Conservation (phyloP, 129 eudicot genomes). For the Apium graveolens region DNA sequence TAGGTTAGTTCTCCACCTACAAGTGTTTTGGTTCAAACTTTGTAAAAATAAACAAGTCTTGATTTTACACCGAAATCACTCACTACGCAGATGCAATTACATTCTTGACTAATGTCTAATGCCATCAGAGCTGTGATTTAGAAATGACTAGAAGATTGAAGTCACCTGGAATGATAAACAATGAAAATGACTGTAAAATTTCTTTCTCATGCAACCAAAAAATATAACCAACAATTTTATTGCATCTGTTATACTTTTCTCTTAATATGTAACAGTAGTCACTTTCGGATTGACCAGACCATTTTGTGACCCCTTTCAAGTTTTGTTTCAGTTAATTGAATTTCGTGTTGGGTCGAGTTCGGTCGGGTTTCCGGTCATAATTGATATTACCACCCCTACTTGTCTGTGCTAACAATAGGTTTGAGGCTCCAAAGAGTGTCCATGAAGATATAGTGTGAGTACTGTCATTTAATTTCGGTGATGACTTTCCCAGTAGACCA, state of each 20-base stretch:
- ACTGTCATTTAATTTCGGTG: too few relatives aligned
- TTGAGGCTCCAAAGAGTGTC: background rate
- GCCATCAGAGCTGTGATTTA: background rate
- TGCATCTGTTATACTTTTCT: background rate
- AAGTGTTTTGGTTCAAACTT: conserved; percentile 33
- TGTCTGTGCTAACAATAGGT: background rate
- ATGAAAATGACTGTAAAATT: background rate
- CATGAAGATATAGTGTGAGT: too few relatives aligned
- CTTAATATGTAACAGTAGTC: too few relatives aligned
- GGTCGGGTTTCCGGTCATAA: too few relatives aligned
- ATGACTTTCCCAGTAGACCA: too few relatives aligned
- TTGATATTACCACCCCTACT: too few relatives aligned
- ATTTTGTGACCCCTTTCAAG: too few relatives aligned
- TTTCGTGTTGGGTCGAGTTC: too few relatives aligned
- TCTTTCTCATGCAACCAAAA: background rate
- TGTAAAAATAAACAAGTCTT: background rate
- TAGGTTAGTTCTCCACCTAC: conserved; percentile 16
- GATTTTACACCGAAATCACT: background rate
- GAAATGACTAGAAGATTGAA: background rate
- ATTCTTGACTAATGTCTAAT: background rate
- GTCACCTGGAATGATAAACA: background rate
- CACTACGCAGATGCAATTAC: background rate
- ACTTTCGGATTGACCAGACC: too few relatives aligned
- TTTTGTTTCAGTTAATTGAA: too few relatives aligned
- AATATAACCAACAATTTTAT: background rate